phyloP scores from a whole-genome alignment of 179 eudicot species.

The Nepenthes alata region DNA sequence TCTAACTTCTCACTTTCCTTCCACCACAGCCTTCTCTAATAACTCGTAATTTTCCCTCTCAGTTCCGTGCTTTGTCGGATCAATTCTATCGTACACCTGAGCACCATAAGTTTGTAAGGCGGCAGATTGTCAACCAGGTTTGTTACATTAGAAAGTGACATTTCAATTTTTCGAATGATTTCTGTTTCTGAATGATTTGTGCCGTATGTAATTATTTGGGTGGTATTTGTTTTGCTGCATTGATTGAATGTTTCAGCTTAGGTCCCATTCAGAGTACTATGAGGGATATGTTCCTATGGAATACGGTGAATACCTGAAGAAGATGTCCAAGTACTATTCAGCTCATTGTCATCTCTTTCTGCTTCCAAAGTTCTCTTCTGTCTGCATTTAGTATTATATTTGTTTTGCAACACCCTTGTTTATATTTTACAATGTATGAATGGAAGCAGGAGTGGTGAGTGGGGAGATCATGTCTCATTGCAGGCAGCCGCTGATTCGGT shows the following conservation, averaged over 20 bases:
- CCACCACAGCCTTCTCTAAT: too few species aligned
- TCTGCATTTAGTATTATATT: neutral
- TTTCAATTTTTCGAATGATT: neutral
- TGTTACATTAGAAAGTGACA: slow-evolving; percentile 4
- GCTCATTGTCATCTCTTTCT: slow-evolving; percentile 2
- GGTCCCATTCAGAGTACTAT: slow-evolving; percentile 37
- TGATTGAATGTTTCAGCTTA: slow-evolving; percentile 28
- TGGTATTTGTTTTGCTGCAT: neutral
- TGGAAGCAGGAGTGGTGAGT: slow-evolving; percentile 48
- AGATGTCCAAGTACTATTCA: slow-evolving; percentile 43
- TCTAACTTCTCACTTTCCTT: too few species aligned
- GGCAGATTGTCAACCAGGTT: slow-evolving; percentile 70
- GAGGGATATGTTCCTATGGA: slow-evolving; percentile 66
- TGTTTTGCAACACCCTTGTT: neutral
- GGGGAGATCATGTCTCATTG: slow-evolving; percentile 70
- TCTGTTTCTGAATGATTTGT: neutral
- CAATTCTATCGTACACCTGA: slow-evolving; percentile 75
- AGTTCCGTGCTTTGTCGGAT: slow-evolving; percentile 79
- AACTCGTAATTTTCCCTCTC: slow-evolving; percentile 6
- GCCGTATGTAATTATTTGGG: neutral
- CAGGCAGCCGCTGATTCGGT: slow-evolving; percentile 69
- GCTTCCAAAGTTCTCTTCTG: neutral
- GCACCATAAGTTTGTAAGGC: slow-evolving; percentile 72
- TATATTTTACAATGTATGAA: neutral
- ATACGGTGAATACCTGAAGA: slow-evolving; percentile 47